These are phyloP conservation scores for Sphagnum contortum DNA, from an alignment of 225 moss, liverwort and hornwort species.

Conservation along the genomic window DNA sequence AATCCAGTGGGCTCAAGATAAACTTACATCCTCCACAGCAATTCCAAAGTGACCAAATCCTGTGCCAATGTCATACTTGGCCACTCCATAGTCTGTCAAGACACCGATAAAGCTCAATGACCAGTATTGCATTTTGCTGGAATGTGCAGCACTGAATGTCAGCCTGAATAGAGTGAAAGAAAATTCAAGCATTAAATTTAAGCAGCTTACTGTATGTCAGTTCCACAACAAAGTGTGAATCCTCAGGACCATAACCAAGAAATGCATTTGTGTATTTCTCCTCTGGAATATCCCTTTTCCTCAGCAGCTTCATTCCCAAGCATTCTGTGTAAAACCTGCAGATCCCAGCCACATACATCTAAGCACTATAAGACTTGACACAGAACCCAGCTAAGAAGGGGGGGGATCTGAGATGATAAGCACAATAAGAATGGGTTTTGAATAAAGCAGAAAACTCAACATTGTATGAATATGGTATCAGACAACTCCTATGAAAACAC, in stretches of 20 bases:
- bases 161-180: too few species aligned
- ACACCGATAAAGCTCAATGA: background rate
- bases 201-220: conserved; percentile 81
- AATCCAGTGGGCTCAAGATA: too few species aligned
- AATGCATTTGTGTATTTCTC: conserved; percentile 96
- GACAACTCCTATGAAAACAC: too few species aligned
- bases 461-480: too few species aligned
- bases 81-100: conserved; percentile 82
- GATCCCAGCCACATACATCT: too few species aligned
- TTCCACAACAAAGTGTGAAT: conserved; percentile 92
- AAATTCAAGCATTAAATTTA: too few species aligned
- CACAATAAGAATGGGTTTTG: too few species aligned
- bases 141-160: too few species aligned
- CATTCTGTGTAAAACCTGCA: conserved; percentile 90
- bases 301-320: conserved; percentile 90
- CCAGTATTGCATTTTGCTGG: too few species aligned
- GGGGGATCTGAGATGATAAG: too few species aligned
- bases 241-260: conserved; percentile 91
- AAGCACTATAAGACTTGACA: background rate
- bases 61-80: conserved; percentile 85
- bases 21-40: conserved; percentile 87
- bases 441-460: too few species aligned
- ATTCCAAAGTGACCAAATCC: conserved; percentile 96
- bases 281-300: conserved; percentile 87
- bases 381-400: background rate